Base-by-base conservation (phyloP, 352 stramenopile genomes). In the Globisporangium okanoganense region DNA sequence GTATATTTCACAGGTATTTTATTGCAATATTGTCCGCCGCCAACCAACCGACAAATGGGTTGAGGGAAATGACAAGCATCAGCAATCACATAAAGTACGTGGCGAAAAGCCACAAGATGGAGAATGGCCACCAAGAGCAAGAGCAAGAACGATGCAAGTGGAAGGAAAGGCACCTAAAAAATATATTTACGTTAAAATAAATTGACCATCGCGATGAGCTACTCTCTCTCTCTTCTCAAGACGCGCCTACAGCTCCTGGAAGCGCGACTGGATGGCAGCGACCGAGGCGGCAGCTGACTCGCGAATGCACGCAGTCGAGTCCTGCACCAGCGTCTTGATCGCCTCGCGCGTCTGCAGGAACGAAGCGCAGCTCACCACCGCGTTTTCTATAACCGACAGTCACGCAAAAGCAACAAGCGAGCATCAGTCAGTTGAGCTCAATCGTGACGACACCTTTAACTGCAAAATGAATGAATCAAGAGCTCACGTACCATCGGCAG, bases 281-380 rank as follows among this genome's bases (percentile, higher is more conserved):
- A 52, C 12, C 35, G 45, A 48, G 22, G 25, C 27, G 13, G 48
- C 48, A 12, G 27, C 41, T 62, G 67, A 74, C 59, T 67, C 70
- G 47, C 67, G 54, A 49, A 78, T 52, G 56, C 59, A 67, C 58
- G 63, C 58, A 60, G 64, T 56, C 51, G 66, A 53, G 45, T 65
- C 67, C 12, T 67, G 50, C 29, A 68, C 54, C 36, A 67, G 68
- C 27, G 47, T 72, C 64, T 79, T 81, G 50, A 72, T 53, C 41
- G 67, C 53, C 48, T 65, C 64, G 33, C 76, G 74, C 40, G 57
- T 62, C 65, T 78, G 58, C 63, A 83, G 54, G 51, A 85, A 75
- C 29, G 70, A 74, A 29, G 61, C 56, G 20, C 76, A 85, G 45
- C 64, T 73, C 12, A 80, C 68, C 13, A 70, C 36, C 58, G 71